Conservation (phyloP, 129 eudicot species). For the Arctium minus region DNA sequence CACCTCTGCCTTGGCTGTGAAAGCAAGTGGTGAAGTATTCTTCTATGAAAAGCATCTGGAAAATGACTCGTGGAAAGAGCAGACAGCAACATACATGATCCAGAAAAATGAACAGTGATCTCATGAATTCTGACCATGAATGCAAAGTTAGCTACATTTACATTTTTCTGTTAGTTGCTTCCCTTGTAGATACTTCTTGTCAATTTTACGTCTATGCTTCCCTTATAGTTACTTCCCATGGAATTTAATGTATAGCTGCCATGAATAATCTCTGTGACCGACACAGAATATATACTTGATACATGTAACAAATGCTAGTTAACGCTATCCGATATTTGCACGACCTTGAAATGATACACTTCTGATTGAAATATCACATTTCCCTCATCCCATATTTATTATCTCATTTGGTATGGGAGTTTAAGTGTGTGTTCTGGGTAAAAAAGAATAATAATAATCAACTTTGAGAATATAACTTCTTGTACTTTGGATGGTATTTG, state of each 20-base stretch:
- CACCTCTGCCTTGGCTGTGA: conserved; percentile 54
- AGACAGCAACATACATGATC: conserved; percentile 33
- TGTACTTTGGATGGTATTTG: background rate
- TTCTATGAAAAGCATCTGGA: conserved; percentile 66
- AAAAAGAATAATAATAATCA: background rate
- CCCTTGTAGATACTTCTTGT: background rate
- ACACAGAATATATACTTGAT: background rate
- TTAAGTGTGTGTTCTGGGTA: background rate
- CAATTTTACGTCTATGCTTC: background rate
- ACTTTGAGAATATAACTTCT: background rate
- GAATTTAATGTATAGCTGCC: background rate
- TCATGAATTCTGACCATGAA: background rate
- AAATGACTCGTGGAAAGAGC: conserved; percentile 56
- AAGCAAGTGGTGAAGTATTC: conserved; percentile 43
- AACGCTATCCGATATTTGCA: background rate
- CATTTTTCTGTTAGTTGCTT: conserved; percentile 11
- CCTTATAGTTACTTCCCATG: background rate
- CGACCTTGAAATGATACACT: background rate
- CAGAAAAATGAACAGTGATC: conserved; percentile 27
- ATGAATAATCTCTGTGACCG: background rate
- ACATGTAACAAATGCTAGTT: background rate
- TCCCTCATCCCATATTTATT: background rate
- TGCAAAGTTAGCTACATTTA: background rate
- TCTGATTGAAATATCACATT: background rate
- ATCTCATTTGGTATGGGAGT: conserved; percentile 1